These are phyloP conservation scores for Talaromyces sp. DNA, from an alignment of 2,329 filamentous ascomycete genomes.

Conservation along the genomic window DNA sequence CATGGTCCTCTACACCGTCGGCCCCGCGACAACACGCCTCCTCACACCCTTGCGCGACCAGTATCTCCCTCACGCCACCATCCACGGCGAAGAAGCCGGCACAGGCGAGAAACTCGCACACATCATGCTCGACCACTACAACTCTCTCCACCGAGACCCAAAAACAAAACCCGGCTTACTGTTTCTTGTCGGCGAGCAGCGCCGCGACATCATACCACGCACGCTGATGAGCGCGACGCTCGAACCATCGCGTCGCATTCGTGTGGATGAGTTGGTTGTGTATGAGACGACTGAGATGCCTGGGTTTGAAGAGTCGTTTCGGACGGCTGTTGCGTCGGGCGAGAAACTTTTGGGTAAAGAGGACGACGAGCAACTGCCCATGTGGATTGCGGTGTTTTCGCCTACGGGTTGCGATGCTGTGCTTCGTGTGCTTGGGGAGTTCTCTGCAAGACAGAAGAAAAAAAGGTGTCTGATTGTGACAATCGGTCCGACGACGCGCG, in stretches of 20 bases:
- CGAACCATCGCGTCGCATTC: constrained; percentile 47
- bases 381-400: constrained; percentile 49
- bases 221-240: constrained; percentile 60
- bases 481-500: constrained; percentile 87
- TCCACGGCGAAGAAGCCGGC: constrained; percentile 76
- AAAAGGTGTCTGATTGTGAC: constrained; percentile 58
- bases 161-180: constrained; percentile 54
- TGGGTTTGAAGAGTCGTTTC: constrained; percentile 67
- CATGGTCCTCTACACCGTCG: constrained; percentile 41
- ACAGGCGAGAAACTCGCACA: constrained; percentile 74
- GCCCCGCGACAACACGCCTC: constrained; percentile 55
- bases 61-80: constrained; percentile 46
- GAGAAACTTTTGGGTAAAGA: not conserved
- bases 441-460: constrained; percentile 24
- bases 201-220: constrained; percentile 82
- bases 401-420: constrained; percentile 58
- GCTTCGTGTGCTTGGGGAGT: constrained; percentile 45
- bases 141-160: constrained; percentile 25
- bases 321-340: constrained; percentile 41
- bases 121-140: constrained; percentile 76
- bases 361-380: constrained; percentile 6
- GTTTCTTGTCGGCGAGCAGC: constrained; percentile 85
- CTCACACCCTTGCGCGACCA: constrained; percentile 48
- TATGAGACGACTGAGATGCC: constrained; percentile 83
- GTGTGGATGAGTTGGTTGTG: constrained; percentile 72